Conservation (phyloP, 441 rosid species). For the Aquilaria agallochum region DNA sequence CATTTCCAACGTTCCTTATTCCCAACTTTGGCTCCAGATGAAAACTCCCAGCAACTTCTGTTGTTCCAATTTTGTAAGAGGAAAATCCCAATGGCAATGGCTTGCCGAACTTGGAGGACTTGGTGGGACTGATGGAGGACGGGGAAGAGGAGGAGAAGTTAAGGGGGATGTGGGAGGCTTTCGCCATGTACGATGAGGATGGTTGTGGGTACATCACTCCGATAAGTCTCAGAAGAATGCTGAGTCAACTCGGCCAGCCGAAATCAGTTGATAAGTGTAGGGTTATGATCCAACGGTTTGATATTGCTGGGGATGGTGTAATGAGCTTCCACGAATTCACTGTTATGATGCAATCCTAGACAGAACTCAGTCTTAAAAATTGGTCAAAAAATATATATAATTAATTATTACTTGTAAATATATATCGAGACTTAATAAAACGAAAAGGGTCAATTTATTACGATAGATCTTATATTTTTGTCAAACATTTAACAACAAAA, state of each 20-base stretch:
- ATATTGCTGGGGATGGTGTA: constrained; percentile 51
- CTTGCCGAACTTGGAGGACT: constrained; percentile 37
- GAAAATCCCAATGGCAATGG: constrained; percentile 28
- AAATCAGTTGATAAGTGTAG: constrained; percentile 38
- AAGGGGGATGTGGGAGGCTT: constrained; percentile 43
- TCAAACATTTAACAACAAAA: no score
- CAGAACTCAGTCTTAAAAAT: no score
- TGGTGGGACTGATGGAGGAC: constrained; percentile 33
- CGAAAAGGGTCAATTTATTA: no score
- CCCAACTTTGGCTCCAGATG: no score
- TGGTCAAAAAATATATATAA: no score
- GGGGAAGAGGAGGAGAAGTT: constrained; percentile 50
- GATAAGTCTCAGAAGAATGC: constrained; percentile 34
- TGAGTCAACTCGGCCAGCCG: constrained; percentile 35
- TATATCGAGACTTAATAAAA: no score
- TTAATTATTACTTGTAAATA: no score
- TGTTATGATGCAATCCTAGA: constrained; percentile 33
- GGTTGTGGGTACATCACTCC: constrained; percentile 48
- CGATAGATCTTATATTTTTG: no score
- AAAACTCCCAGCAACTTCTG: no score
- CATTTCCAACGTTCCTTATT: no score
- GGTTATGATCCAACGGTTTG: constrained; percentile 40
- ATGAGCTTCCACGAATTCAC: constrained; percentile 54
- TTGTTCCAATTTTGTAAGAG: no score
- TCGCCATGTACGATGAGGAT: constrained; percentile 41